Evolutionary conservation across 345 rosid genomes (phyloP).

Genomic region (sweet orange (Citrus sinensis)): DNA sequence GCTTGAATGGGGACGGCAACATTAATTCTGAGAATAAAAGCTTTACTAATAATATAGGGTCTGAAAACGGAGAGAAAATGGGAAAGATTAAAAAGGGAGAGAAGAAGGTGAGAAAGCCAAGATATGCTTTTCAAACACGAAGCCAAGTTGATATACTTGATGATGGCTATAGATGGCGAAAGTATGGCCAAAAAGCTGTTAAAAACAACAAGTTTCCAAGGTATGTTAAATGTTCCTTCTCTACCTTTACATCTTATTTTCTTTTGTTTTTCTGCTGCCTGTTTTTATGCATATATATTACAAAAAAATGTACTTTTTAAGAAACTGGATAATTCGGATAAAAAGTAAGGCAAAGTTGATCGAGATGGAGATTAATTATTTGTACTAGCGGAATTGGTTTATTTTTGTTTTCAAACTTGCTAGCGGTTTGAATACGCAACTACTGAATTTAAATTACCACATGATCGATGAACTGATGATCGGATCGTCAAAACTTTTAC

Average conservation of each 20-base stretch:
- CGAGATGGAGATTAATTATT: not conserved
- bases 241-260: not conserved
- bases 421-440: not conserved
- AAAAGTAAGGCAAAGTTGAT: not conserved
- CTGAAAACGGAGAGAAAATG: slow-evolving; percentile 22
- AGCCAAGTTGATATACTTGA: slow-evolving; percentile 91
- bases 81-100: slow-evolving; percentile 42
- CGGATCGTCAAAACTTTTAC: not conserved
- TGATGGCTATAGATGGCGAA: slow-evolving; percentile 95
- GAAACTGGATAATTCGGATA: not conserved
- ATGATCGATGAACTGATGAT: not conserved
- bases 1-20: not conserved
- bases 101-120: slow-evolving; percentile 56
- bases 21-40: not conserved
- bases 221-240: slow-evolving; percentile 17
- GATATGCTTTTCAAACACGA: slow-evolving; percentile 79
- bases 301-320: not conserved
- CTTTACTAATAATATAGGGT: not conserved
- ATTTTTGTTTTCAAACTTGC: not conserved
- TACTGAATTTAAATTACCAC: not conserved
- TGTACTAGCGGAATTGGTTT: not conserved
- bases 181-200: slow-evolving; percentile 85
- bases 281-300: too few relatives aligned
- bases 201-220: slow-evolving; percentile 84
- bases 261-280: not conserved